These are phyloP conservation scores for Blastomyces percursus DNA, from an alignment of 2,329 filamentous ascomycete genomes.

Conservation along the genomic window DNA sequence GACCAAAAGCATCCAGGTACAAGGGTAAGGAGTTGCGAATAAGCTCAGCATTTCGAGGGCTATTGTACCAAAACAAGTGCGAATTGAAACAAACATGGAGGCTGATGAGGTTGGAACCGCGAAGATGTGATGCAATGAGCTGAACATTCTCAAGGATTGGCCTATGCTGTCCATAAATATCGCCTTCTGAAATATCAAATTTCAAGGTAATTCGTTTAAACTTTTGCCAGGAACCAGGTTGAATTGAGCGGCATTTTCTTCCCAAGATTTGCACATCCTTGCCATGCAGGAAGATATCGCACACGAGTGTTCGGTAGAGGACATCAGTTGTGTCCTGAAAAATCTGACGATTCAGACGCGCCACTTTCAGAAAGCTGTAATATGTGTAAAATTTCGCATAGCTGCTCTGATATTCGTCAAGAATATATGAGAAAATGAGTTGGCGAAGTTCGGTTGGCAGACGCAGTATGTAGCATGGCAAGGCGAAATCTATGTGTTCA, in stretches of 20 bases:
- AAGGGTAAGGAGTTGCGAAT: constrained; percentile 3
- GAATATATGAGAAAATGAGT: constrained; percentile 11
- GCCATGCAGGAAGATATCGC: constrained; percentile 1
- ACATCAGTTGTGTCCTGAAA: constrained; percentile 9
- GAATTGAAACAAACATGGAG: constrained; percentile 5
- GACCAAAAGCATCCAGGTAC: constrained; percentile 8
- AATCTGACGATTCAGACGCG: constrained; percentile 10
- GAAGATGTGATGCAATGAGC: constrained; percentile 7
- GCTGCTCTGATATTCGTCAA: constrained; percentile 8
- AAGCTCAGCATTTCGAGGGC: background rate
- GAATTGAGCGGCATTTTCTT: constrained; percentile 8
- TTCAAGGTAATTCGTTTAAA: constrained; percentile 6
- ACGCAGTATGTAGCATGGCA: constrained; percentile 11
- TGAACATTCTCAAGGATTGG: background rate
- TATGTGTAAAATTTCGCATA: constrained; percentile 6
- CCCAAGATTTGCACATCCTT: constrained; percentile 5
- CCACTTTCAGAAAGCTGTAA: constrained; percentile 5
- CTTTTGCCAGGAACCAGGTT: constrained; percentile 9
- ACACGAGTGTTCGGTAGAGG: constrained; percentile 8
- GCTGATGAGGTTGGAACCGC: constrained; percentile 4
- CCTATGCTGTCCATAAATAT: background rate
- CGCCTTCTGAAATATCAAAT: background rate
- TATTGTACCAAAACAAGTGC: background rate
- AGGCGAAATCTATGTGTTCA: constrained; percentile 8
- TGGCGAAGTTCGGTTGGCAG: constrained; percentile 11